Percentiles rank a stretch among this genome's conserved stretches.
These are phyloP conservation scores for Cymbomonas tetramitiformis DNA, from an alignment of 139 green algal genomes.

Conservation along the genomic window DNA sequence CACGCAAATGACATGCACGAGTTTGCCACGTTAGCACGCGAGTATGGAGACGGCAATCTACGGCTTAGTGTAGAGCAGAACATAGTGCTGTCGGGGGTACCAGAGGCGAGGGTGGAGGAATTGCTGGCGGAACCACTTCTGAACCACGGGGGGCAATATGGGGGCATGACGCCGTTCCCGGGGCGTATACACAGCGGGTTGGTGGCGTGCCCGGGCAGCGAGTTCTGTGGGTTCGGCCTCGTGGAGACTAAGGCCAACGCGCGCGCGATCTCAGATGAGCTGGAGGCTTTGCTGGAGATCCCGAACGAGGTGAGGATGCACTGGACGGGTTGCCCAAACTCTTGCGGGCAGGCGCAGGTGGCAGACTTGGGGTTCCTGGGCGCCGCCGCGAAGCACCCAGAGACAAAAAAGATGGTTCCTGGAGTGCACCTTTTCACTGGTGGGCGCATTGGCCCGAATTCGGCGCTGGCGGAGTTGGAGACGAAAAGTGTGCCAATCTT, in stretches of 20 bases:
- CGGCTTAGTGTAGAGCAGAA: conserved; percentile 92
- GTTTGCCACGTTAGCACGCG: conserved; percentile 58
- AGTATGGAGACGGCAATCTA: conserved; percentile 63
- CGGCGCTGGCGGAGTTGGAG: no score
- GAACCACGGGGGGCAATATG: no score
- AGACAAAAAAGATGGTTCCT: conserved; percentile 58
- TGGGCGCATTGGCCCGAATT: conserved; percentile 51
- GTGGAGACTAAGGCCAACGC: conserved; percentile 84
- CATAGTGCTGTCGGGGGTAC: conserved; percentile 76
- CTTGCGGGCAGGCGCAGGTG: conserved; percentile 79
- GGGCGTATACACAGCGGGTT: conserved; percentile 18
- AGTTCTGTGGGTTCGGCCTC: conserved; percentile 91
- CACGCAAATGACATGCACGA: conserved; percentile 55
- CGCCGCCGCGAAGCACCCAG: conserved; percentile 53
- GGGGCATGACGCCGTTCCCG: conserved; percentile 25
- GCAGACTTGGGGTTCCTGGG: conserved; percentile 90
- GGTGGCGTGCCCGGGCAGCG: conserved; percentile 80
- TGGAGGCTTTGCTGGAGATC: conserved; percentile 75
- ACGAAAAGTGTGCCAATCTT: no score
- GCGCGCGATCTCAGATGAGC: conserved; percentile 50
- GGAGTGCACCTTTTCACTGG: conserved; percentile 80
- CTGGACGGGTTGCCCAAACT: conserved; percentile 96
- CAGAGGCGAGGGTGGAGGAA: conserved; percentile 55
- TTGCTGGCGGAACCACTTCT: conserved; percentile 80
- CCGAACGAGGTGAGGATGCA: conserved; percentile 72